Evolutionary conservation across 495 filamentous ascomycete species (phyloP).

Genomic region (Evernia prunastri): DNA sequence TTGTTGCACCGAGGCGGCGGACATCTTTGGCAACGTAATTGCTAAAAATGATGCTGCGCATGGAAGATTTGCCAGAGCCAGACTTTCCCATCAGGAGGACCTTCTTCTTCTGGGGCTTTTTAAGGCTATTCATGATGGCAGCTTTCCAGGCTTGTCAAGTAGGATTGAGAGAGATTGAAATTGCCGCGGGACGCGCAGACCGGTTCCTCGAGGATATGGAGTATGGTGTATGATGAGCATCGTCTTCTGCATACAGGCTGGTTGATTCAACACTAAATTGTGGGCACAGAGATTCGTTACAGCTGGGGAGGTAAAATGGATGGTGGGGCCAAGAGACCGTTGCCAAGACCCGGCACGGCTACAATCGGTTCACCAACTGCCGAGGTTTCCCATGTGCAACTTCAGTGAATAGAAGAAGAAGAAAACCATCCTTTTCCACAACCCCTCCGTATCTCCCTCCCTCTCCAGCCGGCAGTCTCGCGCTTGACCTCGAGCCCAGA

Average conservation of each 20-base stretch:
- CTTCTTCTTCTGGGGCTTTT: conserved; percentile 52
- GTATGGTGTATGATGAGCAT: conserved; percentile 1
- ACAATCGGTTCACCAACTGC: no score
- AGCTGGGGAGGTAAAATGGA: background rate
- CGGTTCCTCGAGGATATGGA: background rate
- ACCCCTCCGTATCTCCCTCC: no score
- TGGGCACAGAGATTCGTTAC: background rate
- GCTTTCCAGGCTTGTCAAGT: background rate
- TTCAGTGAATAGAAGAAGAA: no score
- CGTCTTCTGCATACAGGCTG: background rate
- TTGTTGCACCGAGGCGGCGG: conserved; percentile 87
- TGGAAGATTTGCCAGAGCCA: conserved; percentile 98
- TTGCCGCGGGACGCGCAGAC: background rate
- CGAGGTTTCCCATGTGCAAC: no score
- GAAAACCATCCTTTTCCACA: no score
- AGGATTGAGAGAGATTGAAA: background rate
- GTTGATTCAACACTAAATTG: background rate
- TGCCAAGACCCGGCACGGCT: no score
- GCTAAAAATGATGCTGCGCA: conserved; percentile 96
- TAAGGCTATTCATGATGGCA: conserved; percentile 22
- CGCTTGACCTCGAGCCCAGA: no score
- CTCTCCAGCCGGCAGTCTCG: no score
- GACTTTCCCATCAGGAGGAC: conserved; percentile 75
- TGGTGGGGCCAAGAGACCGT: background rate
- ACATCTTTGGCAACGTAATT: conserved; percentile 98